phyloP scores from a whole-genome alignment of 768 basidiomycete genomes.

The Kwoniella bestiolae region DNA sequence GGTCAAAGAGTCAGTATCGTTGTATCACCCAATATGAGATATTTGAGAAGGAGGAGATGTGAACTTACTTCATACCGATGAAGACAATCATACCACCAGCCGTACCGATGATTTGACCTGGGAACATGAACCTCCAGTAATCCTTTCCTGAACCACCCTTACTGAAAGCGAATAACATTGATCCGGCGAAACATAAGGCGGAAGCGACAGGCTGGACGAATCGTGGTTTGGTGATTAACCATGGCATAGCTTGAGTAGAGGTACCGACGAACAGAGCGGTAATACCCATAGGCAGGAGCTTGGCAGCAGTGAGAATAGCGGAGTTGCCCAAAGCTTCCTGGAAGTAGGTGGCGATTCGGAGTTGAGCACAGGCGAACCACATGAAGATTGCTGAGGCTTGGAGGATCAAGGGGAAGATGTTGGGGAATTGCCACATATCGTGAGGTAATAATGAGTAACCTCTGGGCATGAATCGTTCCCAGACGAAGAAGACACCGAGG shows the following conservation, averaged over 20 bases:
- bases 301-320: conserved; percentile 49
- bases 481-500: conserved; percentile 44
- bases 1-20: background rate
- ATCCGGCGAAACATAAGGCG: conserved; percentile 44
- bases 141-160: conserved; percentile 44
- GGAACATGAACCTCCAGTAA: conserved; percentile 53
- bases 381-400: conserved; percentile 49
- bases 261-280: conserved; percentile 48
- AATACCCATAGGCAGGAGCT: conserved; percentile 52
- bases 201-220: conserved; percentile 45
- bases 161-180: conserved; percentile 48
- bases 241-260: conserved; percentile 41
- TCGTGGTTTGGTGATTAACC: conserved; percentile 47
- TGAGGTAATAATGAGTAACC: conserved; percentile 50
- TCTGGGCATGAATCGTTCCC: conserved; percentile 39
- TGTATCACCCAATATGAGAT: no score
- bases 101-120: conserved; percentile 46
- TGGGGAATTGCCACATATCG: conserved; percentile 49
- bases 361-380: conserved; percentile 52
- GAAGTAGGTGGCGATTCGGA: conserved; percentile 52
- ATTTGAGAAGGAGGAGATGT: conserved; percentile 12
- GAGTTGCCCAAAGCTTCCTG: conserved; percentile 43
- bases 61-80: conserved; percentile 39
- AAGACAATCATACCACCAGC: conserved; percentile 50
- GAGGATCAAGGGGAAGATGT: conserved; percentile 49